Base-by-base conservation (phyloP, 768 basidiomycete species). In the Calocera viscosa region DNA sequence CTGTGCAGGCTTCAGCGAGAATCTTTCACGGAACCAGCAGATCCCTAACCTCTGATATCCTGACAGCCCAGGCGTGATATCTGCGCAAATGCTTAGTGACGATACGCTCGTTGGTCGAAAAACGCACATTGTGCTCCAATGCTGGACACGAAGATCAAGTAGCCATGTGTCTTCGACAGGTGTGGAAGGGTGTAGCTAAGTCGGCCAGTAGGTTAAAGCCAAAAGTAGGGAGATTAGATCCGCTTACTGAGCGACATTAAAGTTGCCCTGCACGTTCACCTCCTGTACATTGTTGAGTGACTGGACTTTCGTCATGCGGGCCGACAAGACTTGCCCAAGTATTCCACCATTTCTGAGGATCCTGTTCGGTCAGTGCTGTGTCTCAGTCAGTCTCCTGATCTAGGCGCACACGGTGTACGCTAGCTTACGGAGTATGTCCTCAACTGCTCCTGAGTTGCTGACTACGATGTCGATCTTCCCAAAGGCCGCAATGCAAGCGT, bases 261-360 rank as follows among this genome's bases (percentile, higher is more conserved):
- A 74, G 12, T 64, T 49, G 8, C 73, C 72, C 1, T 71, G 72
- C 12, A 73, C 43, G 34, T 72, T 73, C 10, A 73, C 72, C 38
- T 72, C 73, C 53, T 72, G 43, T 5, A n/a, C n/a, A n/a, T 66
- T 30, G 16, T 66, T 19, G 11, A 40, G 11, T 40, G 10, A 40
- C 11, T 19, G 10, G 10, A 19, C 19, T 40, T 40, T 19, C 19
- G 19, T 40, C 19, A 19, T 10, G 19, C 39, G 19, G 39, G 39
- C 11, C 10, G 39, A 40, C 39, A 40, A 10, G 10, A 40, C 39
- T 10, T 40, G 19, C 39, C 43, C 43, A 47, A 5, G 22, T 67
- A 34, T 68, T 69, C 73, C 71, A 72, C 73, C 74, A 74, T 43
- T 68, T 67, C 14, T 69, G 66, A 3, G 73, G 69, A 66, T 73